Base-by-base conservation (phyloP, 2,329 filamentous ascomycete species). In the Ophiostoma montium region DNA sequence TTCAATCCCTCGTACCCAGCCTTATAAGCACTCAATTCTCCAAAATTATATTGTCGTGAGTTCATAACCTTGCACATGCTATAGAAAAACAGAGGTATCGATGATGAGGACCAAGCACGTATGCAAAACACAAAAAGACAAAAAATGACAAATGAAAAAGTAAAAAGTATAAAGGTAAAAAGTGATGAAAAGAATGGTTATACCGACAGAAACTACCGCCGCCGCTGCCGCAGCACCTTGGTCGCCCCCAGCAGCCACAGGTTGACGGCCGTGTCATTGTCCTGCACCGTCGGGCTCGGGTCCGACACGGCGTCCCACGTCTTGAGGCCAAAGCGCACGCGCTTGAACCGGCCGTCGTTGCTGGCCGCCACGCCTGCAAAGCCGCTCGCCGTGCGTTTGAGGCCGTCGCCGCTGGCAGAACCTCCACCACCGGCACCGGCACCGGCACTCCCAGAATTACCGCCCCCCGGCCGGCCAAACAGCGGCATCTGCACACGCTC, bases 221-320 rank as follows among this genome's bases (percentile, higher is more conserved):
- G 33, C 15, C 54, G 50, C 32, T 51, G 53, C 9, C 54, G 53
- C 13, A 50, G 35, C 18, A 52, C 47, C 51, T 56, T 56, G 46
- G 55, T 54, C 9, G 53, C 53, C 15, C 54, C 53, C 21, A 56
- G 48, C 31, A 56, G 53, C 53, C 53, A 56, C 43, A 56, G 52
- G 35, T 56, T 56, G n/a, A 56, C 50, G 12, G 55, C 55, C 44
- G 55, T 56, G 49, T 56, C 53, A 36, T 56, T 56, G 46, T 56
- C 55, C 18, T 56, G 53, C 27, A 55, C 53, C 3, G 53, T 44
- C 8, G 54, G 53, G 5, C 49, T 56, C 5, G 55, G 52, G 15
- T 56, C 53, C 3, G 55, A 54, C 19, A 56, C 53, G 3, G 53
- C 53, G n/a, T 56, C 55, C 55, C 55, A 56, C 5, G 55, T 54